Evolutionary conservation across 1,284 basidiomycete species (phyloP), one percentile per base, ranked within the genome.

Genomic region (Ganoderma lingzhi): DNA sequence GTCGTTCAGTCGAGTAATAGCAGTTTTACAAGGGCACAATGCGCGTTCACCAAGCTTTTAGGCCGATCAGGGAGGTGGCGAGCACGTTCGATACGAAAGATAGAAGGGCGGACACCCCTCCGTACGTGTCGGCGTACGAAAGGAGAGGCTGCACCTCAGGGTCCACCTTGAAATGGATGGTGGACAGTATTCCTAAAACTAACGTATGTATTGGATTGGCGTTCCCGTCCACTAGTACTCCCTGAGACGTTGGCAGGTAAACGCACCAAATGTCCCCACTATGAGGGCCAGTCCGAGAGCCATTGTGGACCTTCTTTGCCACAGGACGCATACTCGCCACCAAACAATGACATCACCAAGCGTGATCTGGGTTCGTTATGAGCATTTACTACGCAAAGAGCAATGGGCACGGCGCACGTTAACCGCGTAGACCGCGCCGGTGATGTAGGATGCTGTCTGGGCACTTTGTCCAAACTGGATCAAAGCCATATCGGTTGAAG

Each of bases 311-410:
- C 48, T 51, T 9, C 14, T 51, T 28, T 10, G 48, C 48, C 48
- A 51, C 48, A 51, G 12, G 48, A 51, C 48, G 23, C 10, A 51
- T 51, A 51, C 48, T 51, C 48, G n/a, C 48, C 48, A 51, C 48
- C 48, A 51, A 9, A 51, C 48, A 8, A 51, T 28, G 48, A 51
- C 14, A 14, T 51, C 48, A 12, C 48, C 48, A 28, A 51, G 23
- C 5, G 48, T 28, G 23, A 51, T 51, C 48, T 51, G n/a, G 23
- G 12, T 23, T 28, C 10, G 10, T 51, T 28, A 12, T 51, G 8
- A 51, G 12, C 10, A 41, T 14, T 41, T 41, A 14, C 1, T n/a
- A 12, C 8, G 12, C 12, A 51, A 14, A 8, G 48, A 14, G 48
- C 48, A 28, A 28, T 28, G 39, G 39, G 23, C 28, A 28, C 23